These are phyloP conservation scores for Guillardia theta DNA, from an alignment of 78 protist species.

Conservation along the genomic window DNA sequence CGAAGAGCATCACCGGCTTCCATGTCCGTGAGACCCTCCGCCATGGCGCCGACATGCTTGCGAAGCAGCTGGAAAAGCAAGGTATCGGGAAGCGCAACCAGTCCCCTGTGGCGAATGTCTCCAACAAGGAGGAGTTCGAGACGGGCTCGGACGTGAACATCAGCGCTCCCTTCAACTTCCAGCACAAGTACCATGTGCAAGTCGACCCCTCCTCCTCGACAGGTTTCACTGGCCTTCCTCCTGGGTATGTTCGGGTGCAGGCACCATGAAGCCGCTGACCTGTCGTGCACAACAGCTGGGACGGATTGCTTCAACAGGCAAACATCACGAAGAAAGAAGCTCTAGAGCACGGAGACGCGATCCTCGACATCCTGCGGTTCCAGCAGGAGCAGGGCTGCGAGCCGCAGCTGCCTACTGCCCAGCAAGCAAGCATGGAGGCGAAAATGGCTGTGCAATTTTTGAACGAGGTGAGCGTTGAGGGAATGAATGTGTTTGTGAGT, in stretches of 20 bases:
- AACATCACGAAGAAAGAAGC: slow-evolving; percentile 9
- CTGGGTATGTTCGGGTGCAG: background rate
- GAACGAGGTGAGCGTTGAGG: no score
- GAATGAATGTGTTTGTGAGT: no score
- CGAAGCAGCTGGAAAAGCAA: no score
- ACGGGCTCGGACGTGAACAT: background rate
- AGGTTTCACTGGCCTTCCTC: background rate
- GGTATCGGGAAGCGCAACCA: no score
- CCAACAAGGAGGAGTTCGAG: no score
- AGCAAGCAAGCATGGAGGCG: background rate
- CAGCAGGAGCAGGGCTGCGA: background rate
- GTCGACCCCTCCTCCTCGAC: background rate
- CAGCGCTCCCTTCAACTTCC: background rate
- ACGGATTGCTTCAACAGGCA: background rate
- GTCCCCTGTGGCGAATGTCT: no score
- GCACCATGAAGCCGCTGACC: background rate
- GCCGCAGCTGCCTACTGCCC: background rate
- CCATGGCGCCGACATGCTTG: no score
- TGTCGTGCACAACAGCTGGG: no score
- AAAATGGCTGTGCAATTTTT: background rate
- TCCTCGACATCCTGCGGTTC: slow-evolving; percentile 30
- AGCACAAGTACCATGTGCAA: background rate
- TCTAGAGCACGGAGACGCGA: background rate
- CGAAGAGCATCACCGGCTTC: no score
- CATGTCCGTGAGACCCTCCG: no score